phyloP scores from a whole-genome alignment of 2,329 filamentous ascomycete species.

The Fusarium sp. region DNA sequence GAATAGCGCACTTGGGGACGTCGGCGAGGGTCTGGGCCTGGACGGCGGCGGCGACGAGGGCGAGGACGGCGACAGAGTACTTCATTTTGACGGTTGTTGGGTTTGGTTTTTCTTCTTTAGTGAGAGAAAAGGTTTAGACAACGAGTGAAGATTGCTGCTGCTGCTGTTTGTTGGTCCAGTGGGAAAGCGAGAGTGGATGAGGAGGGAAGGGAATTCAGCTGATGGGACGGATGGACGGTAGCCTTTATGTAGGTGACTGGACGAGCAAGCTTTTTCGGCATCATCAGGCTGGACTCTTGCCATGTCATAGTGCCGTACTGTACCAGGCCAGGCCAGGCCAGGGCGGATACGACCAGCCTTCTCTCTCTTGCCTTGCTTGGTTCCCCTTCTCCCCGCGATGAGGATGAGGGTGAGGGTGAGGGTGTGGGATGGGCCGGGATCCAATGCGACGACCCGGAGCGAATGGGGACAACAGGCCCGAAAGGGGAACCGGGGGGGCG shows the following conservation, averaged over 20 bases:
- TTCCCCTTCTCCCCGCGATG: slow-evolving; percentile 13
- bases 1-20: slow-evolving; percentile 57
- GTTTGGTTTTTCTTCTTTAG: slow-evolving; percentile 22
- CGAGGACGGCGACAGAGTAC: slow-evolving; percentile 54
- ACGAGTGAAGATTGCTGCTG: slow-evolving; percentile 45
- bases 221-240: slow-evolving; percentile 33
- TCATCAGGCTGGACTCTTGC: neutral
- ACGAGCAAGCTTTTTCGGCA: neutral
- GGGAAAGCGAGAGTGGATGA: slow-evolving; percentile 52
- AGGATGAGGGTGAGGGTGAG: neutral
- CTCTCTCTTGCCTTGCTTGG: slow-evolving; percentile 1
- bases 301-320: slow-evolving; percentile 13
- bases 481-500: slow-evolving; percentile 26
- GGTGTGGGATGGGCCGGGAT: slow-evolving; percentile 30
- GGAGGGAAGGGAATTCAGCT: slow-evolving; percentile 34
- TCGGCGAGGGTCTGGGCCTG: slow-evolving; percentile 54
- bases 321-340: slow-evolving; percentile 24
- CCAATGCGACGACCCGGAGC: slow-evolving; percentile 44
- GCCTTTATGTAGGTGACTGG: slow-evolving; percentile 52
- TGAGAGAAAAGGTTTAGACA: slow-evolving; percentile 35
- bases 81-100: slow-evolving; percentile 56
- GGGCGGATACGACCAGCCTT: slow-evolving; percentile 28
- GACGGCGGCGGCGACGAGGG: slow-evolving; percentile 53
- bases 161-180: slow-evolving; percentile 34
- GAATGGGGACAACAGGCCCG: slow-evolving; percentile 34